phyloP scores from a whole-genome alignment of 306 rosid genomes.

The Hippophae gyantsensis region DNA sequence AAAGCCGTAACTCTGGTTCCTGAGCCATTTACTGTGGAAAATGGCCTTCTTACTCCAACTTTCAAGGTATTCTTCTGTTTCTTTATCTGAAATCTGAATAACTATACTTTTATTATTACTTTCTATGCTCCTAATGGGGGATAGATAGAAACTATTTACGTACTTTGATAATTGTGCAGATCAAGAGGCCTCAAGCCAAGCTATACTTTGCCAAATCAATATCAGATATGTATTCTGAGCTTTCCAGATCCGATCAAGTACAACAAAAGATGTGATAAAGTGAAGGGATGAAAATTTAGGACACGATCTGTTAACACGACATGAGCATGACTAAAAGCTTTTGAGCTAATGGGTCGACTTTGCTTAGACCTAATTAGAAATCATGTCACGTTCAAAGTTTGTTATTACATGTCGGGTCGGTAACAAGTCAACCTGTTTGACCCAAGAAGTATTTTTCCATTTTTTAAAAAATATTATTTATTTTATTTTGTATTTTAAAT shows the following conservation, averaged over 20 bases:
- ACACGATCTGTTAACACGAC: background rate
- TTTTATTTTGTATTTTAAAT: too few relatives aligned
- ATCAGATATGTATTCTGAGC: constrained; percentile 67
- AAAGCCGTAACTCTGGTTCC: constrained; percentile 62
- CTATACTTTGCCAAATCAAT: constrained; percentile 52
- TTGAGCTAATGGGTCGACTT: too few relatives aligned
- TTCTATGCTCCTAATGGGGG: background rate
- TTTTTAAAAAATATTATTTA: too few relatives aligned
- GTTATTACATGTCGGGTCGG: too few relatives aligned
- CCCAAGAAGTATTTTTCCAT: too few relatives aligned
- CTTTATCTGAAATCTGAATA: background rate
- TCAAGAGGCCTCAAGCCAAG: constrained; percentile 84
- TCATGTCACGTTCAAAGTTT: too few relatives aligned
- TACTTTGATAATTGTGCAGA: constrained; percentile 28
- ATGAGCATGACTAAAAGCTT: background rate
- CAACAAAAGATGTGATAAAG: constrained; percentile 12
- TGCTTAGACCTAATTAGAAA: too few relatives aligned
- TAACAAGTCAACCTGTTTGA: too few relatives aligned
- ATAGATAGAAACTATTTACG: background rate
- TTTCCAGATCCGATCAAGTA: constrained; percentile 38
- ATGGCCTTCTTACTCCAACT: constrained; percentile 80
- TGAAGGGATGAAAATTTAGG: constrained; percentile 5
- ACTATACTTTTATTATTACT: background rate
- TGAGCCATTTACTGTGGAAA: constrained; percentile 66
- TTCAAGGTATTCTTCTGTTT: constrained; percentile 45